These are phyloP conservation scores for Eudorina sp. DNA, from an alignment of 139 green algal species.

Conservation along the genomic window DNA sequence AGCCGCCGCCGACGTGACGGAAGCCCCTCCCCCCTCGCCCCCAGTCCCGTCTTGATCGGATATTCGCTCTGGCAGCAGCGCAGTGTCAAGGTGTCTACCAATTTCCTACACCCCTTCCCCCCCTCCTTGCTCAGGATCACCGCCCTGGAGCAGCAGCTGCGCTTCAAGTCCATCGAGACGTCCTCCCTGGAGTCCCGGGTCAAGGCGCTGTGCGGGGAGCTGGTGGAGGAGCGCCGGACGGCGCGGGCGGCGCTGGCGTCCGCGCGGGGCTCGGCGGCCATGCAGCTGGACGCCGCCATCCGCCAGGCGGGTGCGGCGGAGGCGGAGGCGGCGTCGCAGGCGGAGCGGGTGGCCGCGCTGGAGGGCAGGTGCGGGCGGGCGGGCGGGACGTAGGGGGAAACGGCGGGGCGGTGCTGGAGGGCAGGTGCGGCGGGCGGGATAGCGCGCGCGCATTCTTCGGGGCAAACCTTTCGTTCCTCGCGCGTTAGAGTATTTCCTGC, in stretches of 20 bases:
- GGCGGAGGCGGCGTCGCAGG: neutral
- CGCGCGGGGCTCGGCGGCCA: neutral
- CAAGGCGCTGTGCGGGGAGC: neutral
- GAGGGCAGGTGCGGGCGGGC: conserved; percentile 17
- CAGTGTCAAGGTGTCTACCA: no score
- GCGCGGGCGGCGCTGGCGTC: neutral
- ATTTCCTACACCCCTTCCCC: neutral
- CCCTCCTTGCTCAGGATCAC: neutral
- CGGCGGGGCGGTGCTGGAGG: no score
- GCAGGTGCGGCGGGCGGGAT: no score
- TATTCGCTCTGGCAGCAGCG: no score
- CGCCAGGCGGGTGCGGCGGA: conserved; percentile 28
- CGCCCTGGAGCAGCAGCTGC: conserved; percentile 48
- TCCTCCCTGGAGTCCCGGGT: conserved; percentile 16
- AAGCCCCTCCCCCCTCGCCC: neutral
- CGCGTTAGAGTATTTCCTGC: no score
- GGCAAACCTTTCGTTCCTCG: no score
- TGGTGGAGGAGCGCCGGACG: conserved; percentile 31
- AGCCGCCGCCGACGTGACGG: no score
- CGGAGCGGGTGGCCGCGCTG: conserved; percentile 1
- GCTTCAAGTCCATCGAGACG: conserved; percentile 19
- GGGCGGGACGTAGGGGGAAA: no score
- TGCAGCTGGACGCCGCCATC: conserved; percentile 21
- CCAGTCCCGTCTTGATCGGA: no score
- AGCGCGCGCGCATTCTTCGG: no score